Evolutionary conservation across 2,329 filamentous ascomycete genomes (phyloP).

Genomic region (Colletotrichum melonis): DNA sequence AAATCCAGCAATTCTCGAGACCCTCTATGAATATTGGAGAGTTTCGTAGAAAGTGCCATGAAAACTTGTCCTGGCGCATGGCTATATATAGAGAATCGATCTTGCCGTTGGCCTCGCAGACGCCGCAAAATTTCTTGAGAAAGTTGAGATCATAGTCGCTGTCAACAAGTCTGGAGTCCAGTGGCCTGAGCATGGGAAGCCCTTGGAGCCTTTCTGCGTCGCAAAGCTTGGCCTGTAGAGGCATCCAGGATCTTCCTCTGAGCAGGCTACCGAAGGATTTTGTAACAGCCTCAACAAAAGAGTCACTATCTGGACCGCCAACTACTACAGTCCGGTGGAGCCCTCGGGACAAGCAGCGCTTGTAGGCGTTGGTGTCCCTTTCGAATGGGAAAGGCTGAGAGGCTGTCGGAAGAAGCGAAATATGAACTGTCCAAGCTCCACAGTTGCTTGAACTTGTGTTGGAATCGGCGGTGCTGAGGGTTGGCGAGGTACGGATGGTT

Average conservation of each 20-base stretch:
- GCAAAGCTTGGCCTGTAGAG: slow-evolving; percentile 68
- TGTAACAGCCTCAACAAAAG: slow-evolving; percentile 61
- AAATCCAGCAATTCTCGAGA: slow-evolving; percentile 66
- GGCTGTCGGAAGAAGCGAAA: slow-evolving; percentile 66
- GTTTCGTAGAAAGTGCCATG: slow-evolving; percentile 64
- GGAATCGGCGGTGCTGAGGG: background rate
- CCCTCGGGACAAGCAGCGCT: slow-evolving; percentile 69
- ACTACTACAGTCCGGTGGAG: slow-evolving; percentile 69
- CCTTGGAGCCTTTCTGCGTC: slow-evolving; percentile 65
- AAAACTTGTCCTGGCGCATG: slow-evolving; percentile 64
- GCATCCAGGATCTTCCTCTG: slow-evolving; percentile 64
- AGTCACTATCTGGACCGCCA: slow-evolving; percentile 58
- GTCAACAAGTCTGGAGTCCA: slow-evolving; percentile 57
- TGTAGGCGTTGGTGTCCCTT: slow-evolving; percentile 70
- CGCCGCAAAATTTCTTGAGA: slow-evolving; percentile 65
- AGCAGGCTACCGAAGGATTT: slow-evolving; percentile 62
- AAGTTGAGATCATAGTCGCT: slow-evolving; percentile 62
- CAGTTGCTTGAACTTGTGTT: slow-evolving; percentile 8
- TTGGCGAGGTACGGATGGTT: background rate
- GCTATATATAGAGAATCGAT: slow-evolving; percentile 71
- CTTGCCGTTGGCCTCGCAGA: slow-evolving; percentile 63
- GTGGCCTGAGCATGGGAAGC: slow-evolving; percentile 68
- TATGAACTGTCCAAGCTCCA: slow-evolving; percentile 67
- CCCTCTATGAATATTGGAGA: slow-evolving; percentile 62
- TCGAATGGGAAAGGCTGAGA: slow-evolving; percentile 70